Evolutionary conservation across 805 yeast species (phyloP), one percentile per base, ranked within the genome.

Genomic region (Kodamaea restingae): DNA sequence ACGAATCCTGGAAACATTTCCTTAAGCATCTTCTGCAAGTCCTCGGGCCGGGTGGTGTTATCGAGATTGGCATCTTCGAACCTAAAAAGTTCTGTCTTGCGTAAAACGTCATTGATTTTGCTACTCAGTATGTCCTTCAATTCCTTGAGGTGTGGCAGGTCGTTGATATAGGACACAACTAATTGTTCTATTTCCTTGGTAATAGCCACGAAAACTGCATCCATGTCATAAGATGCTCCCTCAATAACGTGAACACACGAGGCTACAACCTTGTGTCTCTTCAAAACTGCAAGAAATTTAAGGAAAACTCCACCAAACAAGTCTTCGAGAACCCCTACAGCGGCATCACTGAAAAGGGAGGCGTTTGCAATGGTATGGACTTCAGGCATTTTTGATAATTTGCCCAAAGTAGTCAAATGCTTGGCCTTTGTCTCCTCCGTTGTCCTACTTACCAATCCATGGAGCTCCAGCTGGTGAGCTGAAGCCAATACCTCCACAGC

Each of bases 1-100:
- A 55, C 61, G 48, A 84, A 74, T 0, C 91, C 93, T 0, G 95
- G 90, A 41, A 86, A 85, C 55, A 84, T 71, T 36, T 76, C 79
- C 37, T 78, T 75, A 20, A 86, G 62, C 3, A 58, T 27, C 67
- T 43, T 39, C 31, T 53, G 54, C 29, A 65, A 39, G 32, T 61
- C 62, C 27, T 58, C 59, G 0, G 76, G 37, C 1, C 55, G 45
- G 9, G 59, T 50, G 4, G 57, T 35, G 4, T 46, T 45, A 7
- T 52, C 46, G 15, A 47, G 51, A 0, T 52, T 35, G 2, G 63
- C 67, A 38, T 64, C 61, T 53, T 62, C 57, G 45, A 61, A 50
- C 46, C 61, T 46, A 51, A 65, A 56, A 43, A 58, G 31, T 45
- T 55, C 53, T 38, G 48, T 54, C 35, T 49, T 51, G 11, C 41